A percentile compares a stretch with the other conserved stretches of the same genome.
Conservation (phyloP, 75 land plant genomes). For the Selaginella tamariscina region DNA sequence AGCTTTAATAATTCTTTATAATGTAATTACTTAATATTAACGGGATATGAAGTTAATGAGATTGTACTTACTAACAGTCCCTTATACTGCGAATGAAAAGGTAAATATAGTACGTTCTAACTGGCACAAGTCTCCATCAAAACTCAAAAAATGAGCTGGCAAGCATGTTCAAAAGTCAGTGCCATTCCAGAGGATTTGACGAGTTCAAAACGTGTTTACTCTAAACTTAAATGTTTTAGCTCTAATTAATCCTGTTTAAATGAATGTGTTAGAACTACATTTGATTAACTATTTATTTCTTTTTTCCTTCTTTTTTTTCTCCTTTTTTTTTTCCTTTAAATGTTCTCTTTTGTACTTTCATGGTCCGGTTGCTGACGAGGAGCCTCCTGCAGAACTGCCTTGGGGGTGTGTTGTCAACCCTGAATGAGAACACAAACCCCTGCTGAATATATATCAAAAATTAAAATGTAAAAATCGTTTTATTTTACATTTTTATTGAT, state of each 20-base stretch:
- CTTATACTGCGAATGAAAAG: no score
- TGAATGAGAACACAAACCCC: constrained; percentile 1
- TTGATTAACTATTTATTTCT: background rate
- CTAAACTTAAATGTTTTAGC: no score
- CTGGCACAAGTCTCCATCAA: background rate
- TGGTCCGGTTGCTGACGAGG: background rate
- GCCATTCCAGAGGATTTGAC: no score
- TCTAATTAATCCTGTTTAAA: no score
- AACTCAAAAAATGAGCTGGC: constrained; percentile 3
- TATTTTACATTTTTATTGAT: no score
- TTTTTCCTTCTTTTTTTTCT: background rate
- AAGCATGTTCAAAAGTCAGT: constrained; percentile 1
- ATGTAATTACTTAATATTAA: no score
- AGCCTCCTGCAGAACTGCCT: background rate
- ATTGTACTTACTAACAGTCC: no score
- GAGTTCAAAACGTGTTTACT: no score
- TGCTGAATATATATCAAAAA: background rate
- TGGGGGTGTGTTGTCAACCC: constrained; percentile 4
- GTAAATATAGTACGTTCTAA: no score
- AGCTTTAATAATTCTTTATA: no score
- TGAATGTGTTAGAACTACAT: background rate
- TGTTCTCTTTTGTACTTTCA: background rate
- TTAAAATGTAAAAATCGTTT: no score
- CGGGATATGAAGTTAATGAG: no score
- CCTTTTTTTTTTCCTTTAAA: background rate